Evolutionary conservation across 441 rosid genomes (phyloP), one percentile per base, ranked within the genome.

Genomic region (Erodium texanum): DNA sequence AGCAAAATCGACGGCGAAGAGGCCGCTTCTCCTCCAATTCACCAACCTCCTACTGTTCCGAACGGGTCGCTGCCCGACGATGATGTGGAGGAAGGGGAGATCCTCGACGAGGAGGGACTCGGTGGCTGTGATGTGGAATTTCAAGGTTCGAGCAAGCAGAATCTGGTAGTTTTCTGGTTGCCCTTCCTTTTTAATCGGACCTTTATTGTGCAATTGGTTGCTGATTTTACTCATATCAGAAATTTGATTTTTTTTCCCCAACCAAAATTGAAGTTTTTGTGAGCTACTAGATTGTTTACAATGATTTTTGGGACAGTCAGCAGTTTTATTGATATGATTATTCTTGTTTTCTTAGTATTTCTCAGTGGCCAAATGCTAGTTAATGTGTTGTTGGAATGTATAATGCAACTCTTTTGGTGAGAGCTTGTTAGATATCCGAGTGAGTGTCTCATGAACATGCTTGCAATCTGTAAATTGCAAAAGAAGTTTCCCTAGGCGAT

Each of bases 51-150:
- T 62, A 54, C 68, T 68, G 71, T 68, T 45, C 62, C 59, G 58
- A 34, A 62, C 56, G 45, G 56, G 41, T 54, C 68, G 27, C 66
- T 68, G 24, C 61, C 66, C 67, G 87, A 75, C 72, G 85, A 92
- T 62, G 98, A 92, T 58, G 79, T 95, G 65, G 99, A 95, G 83
- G 99, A 95, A 75, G 99, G 99, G 50, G 99, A 92, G 85, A 95
- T 95, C 83, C 85, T 90, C 15, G 98, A 92, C 3, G 98, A 95
- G 67, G 86, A 76, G 29, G 29, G 29, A 27, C 29, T 27, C 29
- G 29, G 29, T 27, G 29, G 29, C 29, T 27, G 29, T 27, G 29
- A 27, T 27, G 29, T 27, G 29, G 4, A 27, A 27, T 27, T 27
- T 27, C 2, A 27, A 18, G 65, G 59, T 52, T 20, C n/a, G n/a